These are phyloP conservation scores for Talaromyces sp. DNA, from an alignment of 2,329 filamentous ascomycete genomes.

Conservation along the genomic window DNA sequence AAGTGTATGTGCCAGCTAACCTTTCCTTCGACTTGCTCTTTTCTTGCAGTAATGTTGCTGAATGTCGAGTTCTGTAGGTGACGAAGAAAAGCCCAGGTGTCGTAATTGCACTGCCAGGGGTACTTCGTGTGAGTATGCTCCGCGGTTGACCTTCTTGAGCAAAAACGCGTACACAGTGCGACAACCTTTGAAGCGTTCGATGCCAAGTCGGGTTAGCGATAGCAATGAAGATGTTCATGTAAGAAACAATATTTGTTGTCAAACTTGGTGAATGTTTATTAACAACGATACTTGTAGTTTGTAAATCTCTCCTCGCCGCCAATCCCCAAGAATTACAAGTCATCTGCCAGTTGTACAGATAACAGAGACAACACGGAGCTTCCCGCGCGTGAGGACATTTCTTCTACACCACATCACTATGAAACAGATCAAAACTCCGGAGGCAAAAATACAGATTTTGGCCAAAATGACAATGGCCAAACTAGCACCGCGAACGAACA, in stretches of 20 bases:
- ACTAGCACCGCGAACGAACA: not conserved
- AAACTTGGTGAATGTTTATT: not conserved
- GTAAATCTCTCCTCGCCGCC: not conserved
- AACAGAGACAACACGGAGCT: not conserved
- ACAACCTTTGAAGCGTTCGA: slow-evolving; percentile 9
- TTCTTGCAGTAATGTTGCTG: not conserved
- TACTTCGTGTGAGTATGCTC: slow-evolving; percentile 48
- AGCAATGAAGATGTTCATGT: slow-evolving; percentile 21
- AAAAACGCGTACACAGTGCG: slow-evolving; percentile 45
- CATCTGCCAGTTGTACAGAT: not conserved
- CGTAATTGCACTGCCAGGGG: slow-evolving; percentile 45
- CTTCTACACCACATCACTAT: not conserved
- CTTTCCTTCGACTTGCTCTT: not conserved
- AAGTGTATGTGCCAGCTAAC: slow-evolving; percentile 24
- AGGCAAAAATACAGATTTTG: not conserved
- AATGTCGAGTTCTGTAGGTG: slow-evolving; percentile 31
- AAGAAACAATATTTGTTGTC: not conserved
- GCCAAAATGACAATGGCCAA: not conserved
- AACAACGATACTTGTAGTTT: not conserved
- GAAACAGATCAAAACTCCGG: not conserved
- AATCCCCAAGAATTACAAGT: not conserved
- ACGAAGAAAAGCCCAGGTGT: slow-evolving; percentile 49
- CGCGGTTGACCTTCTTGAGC: slow-evolving; percentile 44
- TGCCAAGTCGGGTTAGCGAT: not conserved
- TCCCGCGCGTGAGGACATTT: not conserved